Evolutionary conservation across 2,329 filamentous ascomycete species (phyloP).

Genomic region (Helminthosporium solani): DNA sequence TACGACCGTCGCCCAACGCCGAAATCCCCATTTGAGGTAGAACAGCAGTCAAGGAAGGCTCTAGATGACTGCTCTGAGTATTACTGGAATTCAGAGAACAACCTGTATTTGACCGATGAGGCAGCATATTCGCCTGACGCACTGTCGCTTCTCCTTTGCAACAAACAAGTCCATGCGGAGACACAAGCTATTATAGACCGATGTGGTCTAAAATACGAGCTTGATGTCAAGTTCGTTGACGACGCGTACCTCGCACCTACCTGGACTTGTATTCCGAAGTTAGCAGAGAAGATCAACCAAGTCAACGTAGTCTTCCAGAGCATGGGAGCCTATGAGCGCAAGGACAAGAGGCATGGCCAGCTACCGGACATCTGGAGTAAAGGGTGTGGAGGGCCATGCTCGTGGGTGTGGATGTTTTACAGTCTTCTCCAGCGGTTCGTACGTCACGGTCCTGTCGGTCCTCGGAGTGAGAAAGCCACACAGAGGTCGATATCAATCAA

Average conservation of each 20-base stretch:
- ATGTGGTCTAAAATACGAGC: background rate
- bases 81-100: background rate
- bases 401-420: constrained; percentile 5
- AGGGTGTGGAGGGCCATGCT: constrained; percentile 3
- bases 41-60: background rate
- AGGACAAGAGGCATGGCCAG: background rate
- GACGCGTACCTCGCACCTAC: constrained; percentile 4
- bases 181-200: background rate
- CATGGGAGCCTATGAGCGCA: background rate
- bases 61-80: background rate
- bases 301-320: constrained; percentile 1
- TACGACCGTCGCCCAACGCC: background rate
- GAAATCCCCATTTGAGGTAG: background rate
- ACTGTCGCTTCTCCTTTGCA: background rate
- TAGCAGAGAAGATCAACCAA: background rate
- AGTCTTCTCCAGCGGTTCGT: constrained; percentile 1
- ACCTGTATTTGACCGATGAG: background rate
- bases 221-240: constrained; percentile 4
- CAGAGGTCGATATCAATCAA: background rate
- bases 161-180: constrained; percentile 3
- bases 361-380: background rate
- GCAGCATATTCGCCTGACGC: background rate
- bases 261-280: background rate
- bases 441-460: background rate
- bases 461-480: background rate